Evolutionary conservation across 2,329 filamentous ascomycete genomes (phyloP).

Genomic region (Coleophoma cylindrospora): DNA sequence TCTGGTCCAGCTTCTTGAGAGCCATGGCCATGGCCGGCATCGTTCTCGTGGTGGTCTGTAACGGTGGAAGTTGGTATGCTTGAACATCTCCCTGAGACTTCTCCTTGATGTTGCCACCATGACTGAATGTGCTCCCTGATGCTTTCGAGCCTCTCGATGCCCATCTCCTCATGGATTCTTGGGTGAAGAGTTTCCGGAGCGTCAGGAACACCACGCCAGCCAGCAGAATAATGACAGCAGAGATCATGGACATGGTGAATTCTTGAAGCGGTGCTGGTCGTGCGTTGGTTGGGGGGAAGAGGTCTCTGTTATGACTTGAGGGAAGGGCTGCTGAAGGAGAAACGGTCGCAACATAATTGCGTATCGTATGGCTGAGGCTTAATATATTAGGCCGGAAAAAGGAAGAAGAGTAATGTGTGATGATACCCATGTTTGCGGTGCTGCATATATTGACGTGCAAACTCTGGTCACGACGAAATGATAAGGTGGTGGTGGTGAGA

Average conservation of each 20-base stretch:
- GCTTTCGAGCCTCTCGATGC: background rate
- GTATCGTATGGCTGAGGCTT: background rate
- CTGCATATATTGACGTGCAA: background rate
- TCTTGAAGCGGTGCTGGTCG: background rate
- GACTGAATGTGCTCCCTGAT: background rate
- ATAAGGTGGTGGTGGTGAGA: background rate
- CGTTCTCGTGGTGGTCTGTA: conserved; percentile 10
- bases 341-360: conserved; percentile 1
- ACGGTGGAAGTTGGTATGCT: conserved; percentile 16
- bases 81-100: conserved; percentile 6
- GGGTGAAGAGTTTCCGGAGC: background rate
- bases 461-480: background rate
- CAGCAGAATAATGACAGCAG: background rate
- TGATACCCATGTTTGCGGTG: background rate
- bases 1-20: conserved; percentile 35
- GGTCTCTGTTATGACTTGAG: background rate
- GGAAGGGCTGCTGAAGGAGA: background rate
- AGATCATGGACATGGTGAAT: background rate
- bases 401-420: conserved; percentile 1
- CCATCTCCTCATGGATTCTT: background rate
- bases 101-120: background rate
- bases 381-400: background rate
- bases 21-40: conserved; percentile 37
- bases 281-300: background rate
- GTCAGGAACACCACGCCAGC: background rate